phyloP scores from a whole-genome alignment of 148 eudicot genomes.

The Rhododendron williamsianum region DNA sequence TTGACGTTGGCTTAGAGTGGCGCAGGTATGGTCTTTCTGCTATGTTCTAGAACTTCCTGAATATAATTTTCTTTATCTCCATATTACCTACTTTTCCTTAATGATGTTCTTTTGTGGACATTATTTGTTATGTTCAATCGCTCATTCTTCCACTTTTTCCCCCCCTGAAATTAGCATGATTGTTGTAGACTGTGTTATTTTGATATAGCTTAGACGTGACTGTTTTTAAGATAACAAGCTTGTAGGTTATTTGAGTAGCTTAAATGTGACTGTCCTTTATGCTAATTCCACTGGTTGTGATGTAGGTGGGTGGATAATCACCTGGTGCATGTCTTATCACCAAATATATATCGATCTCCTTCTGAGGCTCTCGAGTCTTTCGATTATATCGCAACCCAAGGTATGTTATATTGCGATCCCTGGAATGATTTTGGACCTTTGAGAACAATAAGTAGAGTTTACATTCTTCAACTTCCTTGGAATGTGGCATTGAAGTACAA shows the following conservation, averaged over 20 bases:
- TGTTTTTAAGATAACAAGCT: background rate
- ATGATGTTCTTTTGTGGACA: background rate
- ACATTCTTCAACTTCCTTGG: background rate
- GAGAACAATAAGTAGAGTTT: background rate
- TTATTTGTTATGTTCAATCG: background rate
- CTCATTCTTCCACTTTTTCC: background rate
- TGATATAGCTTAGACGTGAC: background rate
- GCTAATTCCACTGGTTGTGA: constrained; percentile 13
- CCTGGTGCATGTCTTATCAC: constrained; percentile 90
- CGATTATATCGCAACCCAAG: constrained; percentile 79
- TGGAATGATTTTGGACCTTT: background rate
- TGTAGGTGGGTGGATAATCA: constrained; percentile 94
- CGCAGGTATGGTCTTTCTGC: constrained; percentile 43
- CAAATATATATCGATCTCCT: constrained; percentile 76
- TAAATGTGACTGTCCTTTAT: background rate
- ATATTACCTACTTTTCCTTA: background rate
- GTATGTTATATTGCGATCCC: constrained; percentile 28
- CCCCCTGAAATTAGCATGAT: background rate
- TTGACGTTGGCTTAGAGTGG: constrained; percentile 43
- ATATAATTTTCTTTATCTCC: background rate
- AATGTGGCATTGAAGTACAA: background rate
- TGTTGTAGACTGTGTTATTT: background rate
- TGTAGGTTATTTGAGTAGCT: background rate
- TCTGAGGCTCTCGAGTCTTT: constrained; percentile 94
- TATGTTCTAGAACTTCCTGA: background rate